Base-by-base conservation (phyloP, 1,139 yeast species). In the Debaryomyces nepalensis region DNA sequence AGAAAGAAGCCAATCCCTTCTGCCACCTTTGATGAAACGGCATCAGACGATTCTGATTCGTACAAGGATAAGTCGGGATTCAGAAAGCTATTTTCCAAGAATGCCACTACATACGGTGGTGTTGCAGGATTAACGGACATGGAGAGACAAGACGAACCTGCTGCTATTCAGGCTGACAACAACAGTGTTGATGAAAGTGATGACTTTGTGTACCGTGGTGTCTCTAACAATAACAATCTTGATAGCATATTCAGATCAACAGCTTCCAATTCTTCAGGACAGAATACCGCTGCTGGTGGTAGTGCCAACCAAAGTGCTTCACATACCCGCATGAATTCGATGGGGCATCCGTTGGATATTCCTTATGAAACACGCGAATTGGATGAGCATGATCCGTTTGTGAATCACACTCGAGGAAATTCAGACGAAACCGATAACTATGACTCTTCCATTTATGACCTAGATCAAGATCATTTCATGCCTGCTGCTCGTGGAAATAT, bases 141-240 rank as follows among this genome's bases (percentile, higher is more conserved):
- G 7, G 44, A 46, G 23, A 19, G 40, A 12, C 43, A 30, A 39
- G 36, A 20, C 24, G 48, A 26, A 11, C 19, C 31, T 3, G 21
- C 26, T 11, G 24, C 9, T 14, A 32, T 41, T 19, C 35, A 37
- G 27, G 47, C 41, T 16, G 41, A 39, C 12, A 29, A 41, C 15
- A 44, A 48, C 5, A 46, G 46, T 15, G 58, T 52, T 26, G 54
- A 52, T 12, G 58, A 57, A 24, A 11, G 19, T 29, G 66, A 62
- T 27, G 79, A 69, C 44, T 73, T 67, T 45, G 69, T 61, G 40
- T 73, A 73, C 54, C 62, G 79, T 35, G 79, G 79, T 8, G 77
- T 73, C n/a, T 63, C 76, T 39, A 72, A 70, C 49, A 63, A 61
- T 44, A 73, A 71, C 50, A 73, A 73, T 47, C 59, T 73, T 24